Percentiles rank a stretch among this genome's conserved stretches.
Evolutionary conservation across 495 filamentous ascomycete genomes (phyloP).

Genomic region (Daldinia grandis): DNA sequence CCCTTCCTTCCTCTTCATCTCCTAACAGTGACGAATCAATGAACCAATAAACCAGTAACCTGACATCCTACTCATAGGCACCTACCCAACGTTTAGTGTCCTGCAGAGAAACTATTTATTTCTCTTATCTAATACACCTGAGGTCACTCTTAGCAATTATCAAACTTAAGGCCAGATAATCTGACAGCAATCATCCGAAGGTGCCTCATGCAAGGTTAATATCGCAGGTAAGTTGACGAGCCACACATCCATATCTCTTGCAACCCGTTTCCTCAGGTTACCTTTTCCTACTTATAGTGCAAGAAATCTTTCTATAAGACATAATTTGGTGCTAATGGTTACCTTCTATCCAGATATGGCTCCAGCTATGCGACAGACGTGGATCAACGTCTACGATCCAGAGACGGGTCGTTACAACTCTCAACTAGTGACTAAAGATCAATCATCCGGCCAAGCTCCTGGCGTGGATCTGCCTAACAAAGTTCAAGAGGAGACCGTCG

Average conservation of each 20-base stretch:
- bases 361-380: slow-evolving; percentile 2
- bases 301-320: neutral
- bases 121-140: neutral
- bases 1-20: neutral
- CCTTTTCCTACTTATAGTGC: neutral
- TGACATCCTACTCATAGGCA: neutral
- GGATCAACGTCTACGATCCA: slow-evolving; percentile 8
- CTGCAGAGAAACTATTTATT: neutral
- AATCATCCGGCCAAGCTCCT: neutral
- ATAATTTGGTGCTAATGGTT: neutral
- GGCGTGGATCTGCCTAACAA: neutral
- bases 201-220: neutral
- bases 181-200: neutral
- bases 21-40: neutral
- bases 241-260: neutral
- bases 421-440: neutral
- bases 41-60: neutral
- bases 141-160: neutral
- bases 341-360: neutral
- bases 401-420: slow-evolving; percentile 1
- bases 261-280: neutral
- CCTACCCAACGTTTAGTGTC: neutral
- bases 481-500: neutral
- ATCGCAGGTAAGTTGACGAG: neutral
- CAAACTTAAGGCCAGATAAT: neutral